These are phyloP conservation scores for Penicillium steckii DNA, from an alignment of 495 filamentous ascomycete species.

Conservation along the genomic window DNA sequence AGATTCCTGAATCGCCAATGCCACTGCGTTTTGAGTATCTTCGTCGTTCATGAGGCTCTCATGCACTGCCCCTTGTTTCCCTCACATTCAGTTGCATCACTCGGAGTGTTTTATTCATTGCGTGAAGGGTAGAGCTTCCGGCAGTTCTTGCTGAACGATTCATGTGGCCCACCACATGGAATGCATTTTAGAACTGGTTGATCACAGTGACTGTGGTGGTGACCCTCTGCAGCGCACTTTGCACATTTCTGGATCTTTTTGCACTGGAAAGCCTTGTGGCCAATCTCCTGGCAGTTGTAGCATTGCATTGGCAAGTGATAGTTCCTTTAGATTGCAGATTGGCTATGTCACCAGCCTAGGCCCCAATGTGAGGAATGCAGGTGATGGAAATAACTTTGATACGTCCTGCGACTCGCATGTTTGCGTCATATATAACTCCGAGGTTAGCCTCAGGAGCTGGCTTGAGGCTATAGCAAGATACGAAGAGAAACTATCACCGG, in stretches of 20 bases:
- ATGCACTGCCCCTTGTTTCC: constrained; percentile 22
- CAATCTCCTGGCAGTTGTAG: constrained; percentile 29
- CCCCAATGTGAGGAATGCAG: no score
- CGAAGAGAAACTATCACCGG: no score
- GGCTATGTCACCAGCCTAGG: no score
- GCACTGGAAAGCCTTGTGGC: constrained; percentile 22
- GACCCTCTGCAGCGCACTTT: constrained; percentile 23
- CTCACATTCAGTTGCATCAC: constrained; percentile 30
- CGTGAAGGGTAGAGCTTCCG: constrained; percentile 19
- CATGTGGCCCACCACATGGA: constrained; percentile 22
- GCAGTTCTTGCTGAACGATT: constrained; percentile 32
- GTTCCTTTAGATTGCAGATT: no score
- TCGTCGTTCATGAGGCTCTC: constrained; percentile 30
- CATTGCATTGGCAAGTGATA: constrained; percentile 27
- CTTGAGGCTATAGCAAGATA: no score
- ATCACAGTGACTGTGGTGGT: constrained; percentile 22
- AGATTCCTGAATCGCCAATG: constrained; percentile 24
- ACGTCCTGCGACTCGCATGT: no score
- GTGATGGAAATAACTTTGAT: no score
- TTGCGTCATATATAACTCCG: no score
- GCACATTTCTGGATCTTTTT: constrained; percentile 25
- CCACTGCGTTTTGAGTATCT: constrained; percentile 11
- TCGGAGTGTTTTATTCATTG: constrained; percentile 27
- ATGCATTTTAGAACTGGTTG: constrained; percentile 21
- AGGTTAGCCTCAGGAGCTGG: no score